Evolutionary conservation across 768 basidiomycete species (phyloP).

Genomic region (Hygrocybe coccinea): DNA sequence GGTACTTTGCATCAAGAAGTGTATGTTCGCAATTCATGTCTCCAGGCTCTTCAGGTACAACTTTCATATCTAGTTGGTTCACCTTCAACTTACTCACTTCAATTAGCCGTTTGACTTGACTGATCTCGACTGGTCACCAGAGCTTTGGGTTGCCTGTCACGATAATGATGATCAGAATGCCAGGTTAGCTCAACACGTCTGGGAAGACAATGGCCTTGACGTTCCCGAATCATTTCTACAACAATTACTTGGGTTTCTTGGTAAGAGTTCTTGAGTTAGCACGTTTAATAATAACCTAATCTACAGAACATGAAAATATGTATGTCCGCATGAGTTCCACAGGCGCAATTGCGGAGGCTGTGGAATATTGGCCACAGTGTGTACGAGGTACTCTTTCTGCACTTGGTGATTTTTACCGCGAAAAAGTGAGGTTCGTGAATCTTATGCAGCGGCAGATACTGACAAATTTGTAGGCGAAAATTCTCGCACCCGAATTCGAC

Average conservation of each 20-base stretch:
- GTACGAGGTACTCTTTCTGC: slow-evolving; percentile 43
- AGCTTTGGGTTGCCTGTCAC: slow-evolving; percentile 83
- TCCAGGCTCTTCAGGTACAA: slow-evolving; percentile 83
- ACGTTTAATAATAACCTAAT: background rate
- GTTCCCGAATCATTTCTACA: slow-evolving; percentile 63
- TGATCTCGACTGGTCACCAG: slow-evolving; percentile 87
- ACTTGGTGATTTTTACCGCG: slow-evolving; percentile 72
- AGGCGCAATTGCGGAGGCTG: slow-evolving; percentile 69
- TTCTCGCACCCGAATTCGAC: slow-evolving; percentile 88
- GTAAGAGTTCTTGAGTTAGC: slow-evolving; percentile 37
- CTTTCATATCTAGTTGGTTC: background rate
- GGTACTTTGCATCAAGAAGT: slow-evolving; percentile 84
- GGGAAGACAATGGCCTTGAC: slow-evolving; percentile 96
- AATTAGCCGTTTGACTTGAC: slow-evolving; percentile 87
- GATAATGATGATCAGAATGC: slow-evolving; percentile 85
- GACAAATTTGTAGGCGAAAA: slow-evolving; percentile 54
- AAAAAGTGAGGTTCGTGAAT: slow-evolving; percentile 58
- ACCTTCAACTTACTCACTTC: background rate
- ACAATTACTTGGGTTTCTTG: slow-evolving; percentile 60
- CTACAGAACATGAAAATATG: slow-evolving; percentile 66
- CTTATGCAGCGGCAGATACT: background rate
- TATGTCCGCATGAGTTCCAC: slow-evolving; percentile 77
- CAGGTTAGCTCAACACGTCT: slow-evolving; percentile 70
- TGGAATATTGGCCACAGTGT: slow-evolving; percentile 63
- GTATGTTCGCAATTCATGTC: slow-evolving; percentile 79